phyloP scores from a whole-genome alignment of 345 rosid genomes.

The Populus simonii region DNA sequence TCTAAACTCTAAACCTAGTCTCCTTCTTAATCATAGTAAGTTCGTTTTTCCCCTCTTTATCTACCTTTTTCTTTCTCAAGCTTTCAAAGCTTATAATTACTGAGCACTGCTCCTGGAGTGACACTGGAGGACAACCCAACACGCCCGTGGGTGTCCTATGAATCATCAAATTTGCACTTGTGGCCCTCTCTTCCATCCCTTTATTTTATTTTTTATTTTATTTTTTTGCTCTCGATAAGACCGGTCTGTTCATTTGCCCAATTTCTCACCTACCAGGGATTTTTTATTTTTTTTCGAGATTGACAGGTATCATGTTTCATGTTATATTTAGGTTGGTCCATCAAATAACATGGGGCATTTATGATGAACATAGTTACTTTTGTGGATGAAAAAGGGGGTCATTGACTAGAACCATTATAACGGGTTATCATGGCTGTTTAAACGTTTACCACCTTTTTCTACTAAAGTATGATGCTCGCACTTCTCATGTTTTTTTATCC shows the following conservation, averaged over 20 bases:
- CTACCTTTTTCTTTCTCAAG: constrained; percentile 20
- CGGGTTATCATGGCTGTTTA: constrained; percentile 6
- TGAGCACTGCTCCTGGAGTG: constrained; percentile 8
- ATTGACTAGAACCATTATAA: constrained; percentile 9
- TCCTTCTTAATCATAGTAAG: constrained; percentile 36
- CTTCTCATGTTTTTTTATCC: not conserved
- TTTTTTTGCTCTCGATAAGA: not conserved
- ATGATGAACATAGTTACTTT: constrained; percentile 5
- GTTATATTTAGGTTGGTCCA: not conserved
- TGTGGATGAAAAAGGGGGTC: not conserved
- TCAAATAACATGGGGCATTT: not conserved
- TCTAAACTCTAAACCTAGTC: constrained; percentile 32
- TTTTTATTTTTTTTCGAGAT: not conserved
- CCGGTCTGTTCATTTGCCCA: not conserved
- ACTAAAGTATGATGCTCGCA: not conserved
- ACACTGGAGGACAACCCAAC: constrained; percentile 34
- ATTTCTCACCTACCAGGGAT: not conserved
- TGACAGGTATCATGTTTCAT: not conserved
- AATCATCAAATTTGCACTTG: constrained; percentile 20
- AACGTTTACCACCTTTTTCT: constrained; percentile 12
- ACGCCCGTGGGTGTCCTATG: constrained; percentile 37
- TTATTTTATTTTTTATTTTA: too few species aligned
- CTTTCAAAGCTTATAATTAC: constrained; percentile 48
- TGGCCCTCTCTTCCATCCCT: constrained; percentile 12
- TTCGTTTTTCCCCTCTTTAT: constrained; percentile 3